Base-by-base conservation (phyloP, 331 rosid genomes). In the Quercus phellos region DNA sequence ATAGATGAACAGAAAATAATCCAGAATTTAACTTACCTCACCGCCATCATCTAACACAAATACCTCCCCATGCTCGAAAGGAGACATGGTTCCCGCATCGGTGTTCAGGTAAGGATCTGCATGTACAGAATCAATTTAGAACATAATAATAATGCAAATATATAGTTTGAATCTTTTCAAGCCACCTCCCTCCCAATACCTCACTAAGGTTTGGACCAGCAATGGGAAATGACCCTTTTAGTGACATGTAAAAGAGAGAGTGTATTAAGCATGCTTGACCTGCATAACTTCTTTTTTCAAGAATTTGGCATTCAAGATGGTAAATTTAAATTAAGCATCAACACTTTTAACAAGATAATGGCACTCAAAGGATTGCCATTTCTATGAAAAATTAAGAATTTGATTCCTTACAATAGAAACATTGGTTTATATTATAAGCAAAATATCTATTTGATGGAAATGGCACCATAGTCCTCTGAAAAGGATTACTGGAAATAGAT, bases 41-140 rank as follows among this genome's bases (percentile, higher is more conserved):
- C 97, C 97, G 0, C 97, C 97, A 77, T 92, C 97, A 32, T 92
- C 97, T 72, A 92, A 84, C 77, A 92, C 97, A 74, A 87, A 92
- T 74, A 92, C 97, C 80, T 92, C 97, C 70, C 97, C 96, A 59
- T 92, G 97, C 83, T 90, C 96, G 74, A 92, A 89, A 53, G 97
- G 97, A 79, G 97, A 90, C 97, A 92, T 92, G 35, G 97, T 92
- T 63, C 97, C 96, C 0, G 97, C 97, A 86, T 92, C 97, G 1
- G 94, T 92, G 82, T 92, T 92, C 74, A 92, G 83, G 80, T 92
- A 92, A 72, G 97, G 97, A 76, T 92, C 96, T 92, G 90, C 84
- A 85, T 19, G n/a, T 42, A 73, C 43, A 53, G 66, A 61, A 55
- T n/a, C 64, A n/a, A 75, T 69, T 64, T 26, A 58, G 69, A 84